Conservation (phyloP, 2,329 filamentous ascomycete species). For the Curvularia verruculosa region DNA sequence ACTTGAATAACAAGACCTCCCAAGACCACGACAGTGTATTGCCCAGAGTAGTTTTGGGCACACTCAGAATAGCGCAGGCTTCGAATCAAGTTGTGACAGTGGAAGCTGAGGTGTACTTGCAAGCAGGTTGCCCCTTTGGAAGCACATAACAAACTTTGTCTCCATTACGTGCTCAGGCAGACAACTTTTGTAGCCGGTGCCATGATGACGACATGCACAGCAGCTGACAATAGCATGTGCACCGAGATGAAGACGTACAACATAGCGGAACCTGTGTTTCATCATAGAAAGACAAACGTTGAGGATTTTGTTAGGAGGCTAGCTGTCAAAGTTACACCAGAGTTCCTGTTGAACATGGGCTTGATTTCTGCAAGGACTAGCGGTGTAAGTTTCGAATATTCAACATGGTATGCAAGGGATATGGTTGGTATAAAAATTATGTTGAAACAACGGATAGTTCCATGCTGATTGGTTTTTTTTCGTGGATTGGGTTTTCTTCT, state of each 20-base stretch:
- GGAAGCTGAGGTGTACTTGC: neutral
- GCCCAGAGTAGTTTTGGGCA: neutral
- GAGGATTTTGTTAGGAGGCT: neutral
- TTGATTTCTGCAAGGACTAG: neutral
- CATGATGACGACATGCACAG: neutral
- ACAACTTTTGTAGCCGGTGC: neutral
- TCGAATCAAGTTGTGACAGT: neutral
- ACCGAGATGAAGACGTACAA: neutral
- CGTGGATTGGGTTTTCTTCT: neutral
- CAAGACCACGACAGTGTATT: neutral
- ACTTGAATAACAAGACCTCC: neutral
- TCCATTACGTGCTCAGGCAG: neutral
- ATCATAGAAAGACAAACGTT: neutral
- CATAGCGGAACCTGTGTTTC: neutral
- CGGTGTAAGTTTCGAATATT: neutral
- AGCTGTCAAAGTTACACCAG: neutral
- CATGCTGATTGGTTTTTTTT: neutral
- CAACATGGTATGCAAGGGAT: neutral
- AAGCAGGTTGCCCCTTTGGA: neutral
- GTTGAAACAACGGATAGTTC: neutral
- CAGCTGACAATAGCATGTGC: neutral
- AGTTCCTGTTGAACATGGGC: neutral
- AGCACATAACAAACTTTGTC: neutral
- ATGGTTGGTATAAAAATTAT: neutral
- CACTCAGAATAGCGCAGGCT: neutral